Percentiles rank a stretch among this genome's conserved stretches.
Evolutionary conservation across 169 alveolate species (phyloP).

Genomic region (Fabrea salina): DNA sequence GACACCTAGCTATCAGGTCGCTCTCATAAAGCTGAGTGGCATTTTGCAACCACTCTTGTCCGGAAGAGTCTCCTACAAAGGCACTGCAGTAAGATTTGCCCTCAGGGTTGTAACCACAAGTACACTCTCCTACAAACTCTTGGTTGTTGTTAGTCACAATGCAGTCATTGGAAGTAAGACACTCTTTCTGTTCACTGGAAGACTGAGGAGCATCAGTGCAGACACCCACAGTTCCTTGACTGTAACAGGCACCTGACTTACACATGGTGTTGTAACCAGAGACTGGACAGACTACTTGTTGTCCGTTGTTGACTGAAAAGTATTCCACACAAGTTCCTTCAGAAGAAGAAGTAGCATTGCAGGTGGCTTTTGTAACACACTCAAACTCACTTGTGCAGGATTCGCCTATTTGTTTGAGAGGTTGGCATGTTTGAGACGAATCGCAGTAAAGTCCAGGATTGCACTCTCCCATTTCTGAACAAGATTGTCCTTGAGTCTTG

Average conservation of each 20-base stretch:
- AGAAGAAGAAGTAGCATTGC: neutral
- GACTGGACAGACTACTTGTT: neutral
- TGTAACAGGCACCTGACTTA: constrained; percentile 17
- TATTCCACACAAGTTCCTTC: neutral
- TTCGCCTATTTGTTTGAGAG: neutral
- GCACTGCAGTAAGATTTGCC: constrained; percentile 18
- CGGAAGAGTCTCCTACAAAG: constrained; percentile 17
- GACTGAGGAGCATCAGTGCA: constrained; percentile 11
- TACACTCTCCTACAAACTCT: neutral
- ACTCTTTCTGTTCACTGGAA: neutral
- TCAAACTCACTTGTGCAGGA: constrained; percentile 13
- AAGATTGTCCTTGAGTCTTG: neutral
- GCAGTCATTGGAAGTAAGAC: neutral
- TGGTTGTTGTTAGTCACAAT: neutral
- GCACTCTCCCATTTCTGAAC: neutral
- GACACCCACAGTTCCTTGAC: neutral
- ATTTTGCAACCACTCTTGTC: neutral
- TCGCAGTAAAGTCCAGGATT: constrained; percentile 28
- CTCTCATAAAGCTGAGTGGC: neutral
- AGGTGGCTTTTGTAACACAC: neutral
- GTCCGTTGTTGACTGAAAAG: neutral
- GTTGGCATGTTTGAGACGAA: neutral
- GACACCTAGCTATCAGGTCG: neutral
- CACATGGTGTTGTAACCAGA: neutral
- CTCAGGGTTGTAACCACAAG: constrained; percentile 11